Evolutionary conservation across 495 filamentous ascomycete species (phyloP).

Genomic region (Penicillium silybi): DNA sequence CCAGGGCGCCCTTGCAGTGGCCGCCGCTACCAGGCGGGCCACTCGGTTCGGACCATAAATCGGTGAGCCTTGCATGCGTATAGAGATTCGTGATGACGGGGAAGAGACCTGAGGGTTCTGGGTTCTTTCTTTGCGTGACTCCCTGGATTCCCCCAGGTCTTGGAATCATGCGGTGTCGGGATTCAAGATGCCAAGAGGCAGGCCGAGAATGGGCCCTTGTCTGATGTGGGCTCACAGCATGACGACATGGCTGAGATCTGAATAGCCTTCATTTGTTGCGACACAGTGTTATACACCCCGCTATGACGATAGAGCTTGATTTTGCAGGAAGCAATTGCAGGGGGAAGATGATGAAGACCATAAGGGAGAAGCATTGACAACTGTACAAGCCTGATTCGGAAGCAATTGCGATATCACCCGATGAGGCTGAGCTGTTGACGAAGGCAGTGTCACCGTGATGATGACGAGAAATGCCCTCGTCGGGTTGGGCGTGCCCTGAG

Average conservation of each 20-base stretch:
- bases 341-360: background rate
- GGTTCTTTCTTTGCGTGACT: background rate
- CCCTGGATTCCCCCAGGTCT: background rate
- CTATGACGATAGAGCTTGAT: background rate
- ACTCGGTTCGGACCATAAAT: background rate
- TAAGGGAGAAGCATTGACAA: background rate
- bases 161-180: background rate
- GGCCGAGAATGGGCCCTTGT: background rate
- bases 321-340: too few species aligned
- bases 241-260: background rate
- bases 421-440: background rate
- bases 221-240: background rate
- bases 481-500: background rate
- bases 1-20: conserved; percentile 11
- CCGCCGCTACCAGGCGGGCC: background rate
- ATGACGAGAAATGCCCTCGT: background rate
- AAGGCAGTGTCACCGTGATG: background rate
- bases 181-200: background rate
- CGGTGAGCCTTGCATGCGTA: conserved; percentile 13
- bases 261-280: background rate
- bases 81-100: background rate
- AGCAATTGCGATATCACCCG: background rate
- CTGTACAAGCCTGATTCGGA: background rate
- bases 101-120: background rate
- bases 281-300: background rate